Conservation (phyloP, 2,329 filamentous ascomycete species). For the Cytospora piceae region DNA sequence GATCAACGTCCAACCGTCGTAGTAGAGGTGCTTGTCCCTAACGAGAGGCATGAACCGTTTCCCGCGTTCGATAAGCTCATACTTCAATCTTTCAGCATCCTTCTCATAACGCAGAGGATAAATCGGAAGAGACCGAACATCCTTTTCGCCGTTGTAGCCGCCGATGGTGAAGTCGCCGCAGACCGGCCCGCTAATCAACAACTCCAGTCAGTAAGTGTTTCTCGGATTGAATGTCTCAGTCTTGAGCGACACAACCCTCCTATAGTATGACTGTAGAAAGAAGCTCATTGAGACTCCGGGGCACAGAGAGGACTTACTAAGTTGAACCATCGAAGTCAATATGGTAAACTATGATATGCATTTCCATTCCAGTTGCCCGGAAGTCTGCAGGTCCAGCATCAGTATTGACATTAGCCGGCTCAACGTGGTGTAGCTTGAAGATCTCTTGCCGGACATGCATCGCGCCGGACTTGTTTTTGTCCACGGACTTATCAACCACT, state of each 20-base stretch:
- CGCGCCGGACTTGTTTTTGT: neutral
- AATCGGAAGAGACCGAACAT: neutral
- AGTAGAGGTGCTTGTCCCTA: conserved; percentile 6
- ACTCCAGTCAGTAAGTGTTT: too few relatives aligned
- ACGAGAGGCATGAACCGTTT: conserved; percentile 5
- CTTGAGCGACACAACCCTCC: too few relatives aligned
- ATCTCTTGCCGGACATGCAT: neutral
- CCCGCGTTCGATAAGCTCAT: neutral
- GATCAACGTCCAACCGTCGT: conserved; percentile 12
- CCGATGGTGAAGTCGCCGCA: fast-evolving
- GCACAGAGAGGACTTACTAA: neutral
- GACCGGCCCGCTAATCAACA: neutral
- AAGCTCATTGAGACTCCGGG: too few relatives aligned
- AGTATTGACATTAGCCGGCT: neutral
- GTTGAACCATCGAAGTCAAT: conserved; percentile 14
- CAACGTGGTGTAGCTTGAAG: neutral
- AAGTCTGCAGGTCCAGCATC: neutral
- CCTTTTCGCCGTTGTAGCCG: conserved; percentile 8
- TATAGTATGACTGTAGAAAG: too few relatives aligned
- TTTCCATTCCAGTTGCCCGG: too few relatives aligned
- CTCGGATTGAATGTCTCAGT: too few relatives aligned
- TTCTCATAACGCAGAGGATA: conserved; percentile 15
- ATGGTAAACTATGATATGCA: neutral
- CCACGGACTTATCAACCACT: neutral
- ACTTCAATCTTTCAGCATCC: neutral